Evolutionary conservation across 2,329 filamentous ascomycete species (phyloP).

Genomic region (Huntiella omanensis): DNA sequence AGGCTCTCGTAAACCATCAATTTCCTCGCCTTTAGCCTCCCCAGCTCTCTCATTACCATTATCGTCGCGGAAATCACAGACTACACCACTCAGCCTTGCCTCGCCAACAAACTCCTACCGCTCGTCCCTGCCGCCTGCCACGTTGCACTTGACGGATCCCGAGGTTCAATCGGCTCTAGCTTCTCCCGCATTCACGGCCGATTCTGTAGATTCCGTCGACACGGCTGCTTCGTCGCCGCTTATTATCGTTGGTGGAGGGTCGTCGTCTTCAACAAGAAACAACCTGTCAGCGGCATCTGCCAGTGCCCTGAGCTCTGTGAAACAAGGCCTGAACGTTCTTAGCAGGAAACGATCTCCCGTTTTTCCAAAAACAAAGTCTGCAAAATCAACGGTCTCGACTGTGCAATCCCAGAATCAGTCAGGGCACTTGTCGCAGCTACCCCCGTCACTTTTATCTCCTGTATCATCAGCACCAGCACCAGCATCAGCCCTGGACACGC

Average conservation of each 20-base stretch:
- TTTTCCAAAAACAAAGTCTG: slow-evolving; percentile 13
- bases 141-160: slow-evolving; percentile 3
- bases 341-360: slow-evolving; percentile 15
- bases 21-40: background rate
- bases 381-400: background rate
- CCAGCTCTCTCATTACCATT: slow-evolving; percentile 1
- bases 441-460: slow-evolving; percentile 12
- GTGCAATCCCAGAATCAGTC: background rate
- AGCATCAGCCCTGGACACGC: slow-evolving; percentile 15
- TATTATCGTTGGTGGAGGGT: no score
- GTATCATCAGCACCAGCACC: slow-evolving; percentile 10
- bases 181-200: background rate
- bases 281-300: slow-evolving; percentile 18
- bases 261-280: background rate
- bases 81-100: background rate
- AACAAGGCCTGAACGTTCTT: slow-evolving; percentile 15
- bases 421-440: slow-evolving; percentile 12
- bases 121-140: background rate
- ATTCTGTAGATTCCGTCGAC: background rate
- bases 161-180: slow-evolving; percentile 18
- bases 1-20: background rate
- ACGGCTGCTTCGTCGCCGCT: background rate
- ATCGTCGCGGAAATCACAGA: background rate
- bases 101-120: background rate
- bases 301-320: slow-evolving; percentile 24